Evolutionary conservation across 2,329 filamentous ascomycete species (phyloP).

Genomic region (Arthroderma sp.): DNA sequence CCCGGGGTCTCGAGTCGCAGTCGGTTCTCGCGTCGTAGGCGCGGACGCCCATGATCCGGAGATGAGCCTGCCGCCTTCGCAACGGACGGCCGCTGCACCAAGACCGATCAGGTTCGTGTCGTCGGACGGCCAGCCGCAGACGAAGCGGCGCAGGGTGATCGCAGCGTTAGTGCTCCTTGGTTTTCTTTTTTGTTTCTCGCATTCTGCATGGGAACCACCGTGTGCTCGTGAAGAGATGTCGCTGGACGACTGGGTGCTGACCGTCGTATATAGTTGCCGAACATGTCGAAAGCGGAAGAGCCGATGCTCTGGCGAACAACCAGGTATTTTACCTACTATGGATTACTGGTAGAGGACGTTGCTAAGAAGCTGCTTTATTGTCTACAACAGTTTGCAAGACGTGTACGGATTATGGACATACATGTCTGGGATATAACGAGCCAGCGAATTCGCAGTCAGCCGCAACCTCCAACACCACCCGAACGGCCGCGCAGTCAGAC

Average conservation of each 20-base stretch:
- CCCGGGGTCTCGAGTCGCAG: conserved; percentile 27
- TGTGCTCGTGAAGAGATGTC: conserved; percentile 12
- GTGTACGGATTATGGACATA: conserved; percentile 58
- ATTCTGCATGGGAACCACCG: neutral
- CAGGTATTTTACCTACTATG: neutral
- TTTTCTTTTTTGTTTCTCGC: neutral
- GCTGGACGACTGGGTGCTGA: neutral
- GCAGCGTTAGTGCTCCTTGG: conserved; percentile 50
- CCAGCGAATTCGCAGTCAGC: conserved; percentile 16
- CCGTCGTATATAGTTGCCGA: conserved; percentile 43
- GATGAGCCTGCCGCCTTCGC: conserved; percentile 11
- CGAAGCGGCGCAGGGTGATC: conserved; percentile 66
- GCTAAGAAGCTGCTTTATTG: neutral
- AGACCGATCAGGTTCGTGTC: conserved; percentile 63
- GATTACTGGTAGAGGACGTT: neutral
- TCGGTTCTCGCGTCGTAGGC: conserved; percentile 16
- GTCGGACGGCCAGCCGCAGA: conserved; percentile 67
- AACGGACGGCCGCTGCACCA: conserved; percentile 18
- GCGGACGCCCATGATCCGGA: conserved; percentile 28
- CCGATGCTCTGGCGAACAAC: conserved; percentile 37
- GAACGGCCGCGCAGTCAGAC: conserved; percentile 10
- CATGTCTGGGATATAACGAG: conserved; percentile 56
- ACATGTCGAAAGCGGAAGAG: conserved; percentile 68
- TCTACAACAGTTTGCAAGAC: conserved; percentile 47
- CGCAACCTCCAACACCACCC: conserved; percentile 20